Percentiles rank a stretch among this genome's conserved stretches.
phyloP scores from a whole-genome alignment of 441 rosid species.

The Corymbia calophylla region DNA sequence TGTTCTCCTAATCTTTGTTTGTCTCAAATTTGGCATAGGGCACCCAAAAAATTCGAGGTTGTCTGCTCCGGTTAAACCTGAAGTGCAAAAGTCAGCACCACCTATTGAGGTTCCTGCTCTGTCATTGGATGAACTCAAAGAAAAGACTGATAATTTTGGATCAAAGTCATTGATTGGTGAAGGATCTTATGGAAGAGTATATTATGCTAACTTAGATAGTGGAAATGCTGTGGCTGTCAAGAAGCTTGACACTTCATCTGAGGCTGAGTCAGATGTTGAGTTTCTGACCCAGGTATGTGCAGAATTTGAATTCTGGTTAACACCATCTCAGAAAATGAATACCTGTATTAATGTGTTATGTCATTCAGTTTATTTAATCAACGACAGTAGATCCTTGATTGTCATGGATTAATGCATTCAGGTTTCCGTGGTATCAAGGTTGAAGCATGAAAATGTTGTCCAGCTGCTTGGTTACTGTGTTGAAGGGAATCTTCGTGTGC shows the following conservation, averaged over 20 bases:
- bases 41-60: background rate
- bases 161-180: conserved; percentile 7
- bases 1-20: background rate
- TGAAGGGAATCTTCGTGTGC: background rate
- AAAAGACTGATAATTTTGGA: conserved; percentile 6
- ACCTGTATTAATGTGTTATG: background rate
- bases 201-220: background rate
- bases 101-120: conserved; percentile 5
- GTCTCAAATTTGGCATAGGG: background rate
- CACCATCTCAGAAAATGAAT: background rate
- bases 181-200: conserved; percentile 6
- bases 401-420: background rate
- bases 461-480: background rate
- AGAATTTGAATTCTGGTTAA: background rate
- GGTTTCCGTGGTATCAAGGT: background rate
- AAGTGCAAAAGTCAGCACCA: conserved; percentile 2
- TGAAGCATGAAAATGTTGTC: background rate
- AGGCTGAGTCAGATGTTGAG: conserved; percentile 1
- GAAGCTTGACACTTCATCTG: background rate
- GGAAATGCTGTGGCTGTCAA: conserved; percentile 1
- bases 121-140: background rate
- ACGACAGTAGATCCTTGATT: background rate
- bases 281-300: background rate
- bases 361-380: background rate
- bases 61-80: background rate